Conservation (phyloP, 768 basidiomycete genomes). For the Suillus variegatus region DNA sequence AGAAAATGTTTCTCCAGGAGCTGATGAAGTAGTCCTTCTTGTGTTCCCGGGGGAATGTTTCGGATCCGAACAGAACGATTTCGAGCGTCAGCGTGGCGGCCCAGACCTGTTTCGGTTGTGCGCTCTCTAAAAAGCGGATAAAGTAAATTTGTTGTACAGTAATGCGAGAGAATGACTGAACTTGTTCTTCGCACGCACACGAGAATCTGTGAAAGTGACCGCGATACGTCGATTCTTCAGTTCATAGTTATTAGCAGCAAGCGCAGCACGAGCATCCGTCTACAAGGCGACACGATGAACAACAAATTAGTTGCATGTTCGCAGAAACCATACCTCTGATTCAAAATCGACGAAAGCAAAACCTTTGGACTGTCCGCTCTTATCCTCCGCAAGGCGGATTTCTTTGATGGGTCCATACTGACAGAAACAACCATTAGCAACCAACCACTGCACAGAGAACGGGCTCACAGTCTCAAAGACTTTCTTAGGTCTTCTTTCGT, state of each 20-base stretch:
- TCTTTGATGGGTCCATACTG: constrained; percentile 86
- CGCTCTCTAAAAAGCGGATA: constrained; percentile 33
- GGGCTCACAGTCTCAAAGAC: constrained; percentile 73
- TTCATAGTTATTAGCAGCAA: constrained; percentile 84
- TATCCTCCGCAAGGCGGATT: constrained; percentile 75
- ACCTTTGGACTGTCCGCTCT: constrained; percentile 71
- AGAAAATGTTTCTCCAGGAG: constrained; percentile 73
- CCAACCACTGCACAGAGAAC: background rate
- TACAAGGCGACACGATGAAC: constrained; percentile 30
- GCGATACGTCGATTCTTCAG: constrained; percentile 89
- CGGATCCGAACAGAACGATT: constrained; percentile 76
- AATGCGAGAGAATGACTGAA: constrained; percentile 30
- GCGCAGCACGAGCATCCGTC: constrained; percentile 69
- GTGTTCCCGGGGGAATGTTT: constrained; percentile 72
- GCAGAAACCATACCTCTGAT: constrained; percentile 55
- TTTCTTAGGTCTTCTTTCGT: constrained; percentile 74
- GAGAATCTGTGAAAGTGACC: constrained; percentile 82
- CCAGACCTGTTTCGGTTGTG: constrained; percentile 57
- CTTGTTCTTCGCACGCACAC: constrained; percentile 56
- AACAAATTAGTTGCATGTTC: background rate
- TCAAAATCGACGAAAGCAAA: constrained; percentile 94
- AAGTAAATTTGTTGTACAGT: background rate
- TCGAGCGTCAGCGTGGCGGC: constrained; percentile 54
- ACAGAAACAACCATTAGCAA: constrained; percentile 7
- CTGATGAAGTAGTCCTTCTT: constrained; percentile 94